Evolutionary conservation across 1,284 basidiomycete species (phyloP).

Genomic region (Porogramme epimiltina): DNA sequence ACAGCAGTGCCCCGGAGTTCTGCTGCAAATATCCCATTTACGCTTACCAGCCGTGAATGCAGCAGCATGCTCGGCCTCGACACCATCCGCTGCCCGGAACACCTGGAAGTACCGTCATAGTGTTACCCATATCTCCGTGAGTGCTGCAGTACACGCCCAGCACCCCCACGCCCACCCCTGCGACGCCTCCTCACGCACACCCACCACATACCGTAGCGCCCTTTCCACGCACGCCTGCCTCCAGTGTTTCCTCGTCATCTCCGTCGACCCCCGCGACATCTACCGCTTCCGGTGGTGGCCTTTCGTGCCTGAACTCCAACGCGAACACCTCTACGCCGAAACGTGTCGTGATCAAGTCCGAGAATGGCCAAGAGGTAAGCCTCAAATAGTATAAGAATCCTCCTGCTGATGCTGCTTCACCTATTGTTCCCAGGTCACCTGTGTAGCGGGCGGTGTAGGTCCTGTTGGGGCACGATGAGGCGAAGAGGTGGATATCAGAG

Average conservation of each 20-base stretch:
- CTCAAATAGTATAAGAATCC: conserved; percentile 54
- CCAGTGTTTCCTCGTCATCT: conserved; percentile 55
- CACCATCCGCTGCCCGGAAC: conserved; percentile 33
- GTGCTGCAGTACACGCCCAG: conserved; percentile 60
- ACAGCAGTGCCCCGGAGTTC: conserved; percentile 36
- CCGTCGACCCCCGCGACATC: conserved; percentile 66
- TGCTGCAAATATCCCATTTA: conserved; percentile 29
- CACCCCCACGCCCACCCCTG: conserved; percentile 65
- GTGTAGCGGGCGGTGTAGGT: conserved; percentile 34
- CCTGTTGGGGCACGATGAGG: conserved; percentile 49
- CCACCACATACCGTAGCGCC: conserved; percentile 53
- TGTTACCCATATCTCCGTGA: conserved; percentile 65
- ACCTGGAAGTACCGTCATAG: conserved; percentile 43
- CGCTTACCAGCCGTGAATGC: conserved; percentile 39
- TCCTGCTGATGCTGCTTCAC: conserved; percentile 34
- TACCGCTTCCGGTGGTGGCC: conserved; percentile 36
- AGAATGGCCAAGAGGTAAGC: conserved; percentile 62
- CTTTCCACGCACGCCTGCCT: conserved; percentile 49
- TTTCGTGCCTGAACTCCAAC: conserved; percentile 54
- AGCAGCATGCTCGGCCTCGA: conserved; percentile 40
- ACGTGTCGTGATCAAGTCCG: conserved; percentile 56
- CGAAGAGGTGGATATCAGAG: conserved; percentile 48
- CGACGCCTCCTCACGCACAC: conserved; percentile 50
- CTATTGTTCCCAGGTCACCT: conserved; percentile 45
- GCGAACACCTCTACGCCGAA: conserved; percentile 67